These are phyloP conservation scores for Guadua angustifolia DNA, from an alignment of 176 grass and related monocot genomes.

Conservation along the genomic window DNA sequence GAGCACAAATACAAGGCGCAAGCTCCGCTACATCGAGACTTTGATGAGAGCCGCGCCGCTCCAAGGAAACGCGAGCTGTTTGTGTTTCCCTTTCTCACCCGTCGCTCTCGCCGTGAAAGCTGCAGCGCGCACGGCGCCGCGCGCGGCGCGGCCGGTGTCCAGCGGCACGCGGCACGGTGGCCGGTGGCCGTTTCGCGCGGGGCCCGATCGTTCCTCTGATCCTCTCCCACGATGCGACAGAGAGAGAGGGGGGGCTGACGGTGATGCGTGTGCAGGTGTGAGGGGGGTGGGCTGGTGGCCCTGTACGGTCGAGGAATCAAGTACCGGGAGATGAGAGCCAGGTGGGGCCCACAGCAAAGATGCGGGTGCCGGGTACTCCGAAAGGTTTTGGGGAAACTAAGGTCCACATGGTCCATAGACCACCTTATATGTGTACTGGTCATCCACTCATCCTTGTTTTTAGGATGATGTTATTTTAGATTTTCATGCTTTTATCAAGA, in stretches of 20 bases:
- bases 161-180: too few species aligned
- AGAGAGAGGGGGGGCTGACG: not conserved
- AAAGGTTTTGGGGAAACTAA: not conserved
- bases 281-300: not conserved
- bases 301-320: not conserved
- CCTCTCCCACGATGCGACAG: conserved; percentile 11
- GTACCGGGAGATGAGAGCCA: not conserved
- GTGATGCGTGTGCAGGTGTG: too few species aligned
- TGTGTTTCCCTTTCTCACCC: not conserved
- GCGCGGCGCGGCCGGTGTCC: conserved; percentile 17
- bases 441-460: too few species aligned
- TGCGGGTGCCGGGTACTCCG: not conserved
- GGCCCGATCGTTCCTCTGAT: conserved; percentile 21
- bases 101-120: not conserved
- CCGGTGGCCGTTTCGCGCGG: not conserved
- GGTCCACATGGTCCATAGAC: not conserved
- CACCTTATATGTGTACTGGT: too few species aligned
- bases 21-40: too few species aligned
- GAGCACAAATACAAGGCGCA: too few species aligned
- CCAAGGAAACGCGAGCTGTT: too few species aligned
- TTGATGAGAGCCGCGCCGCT: too few species aligned
- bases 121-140: not conserved
- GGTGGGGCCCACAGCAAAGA: not conserved
- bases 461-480: too few species aligned
- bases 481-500: too few species aligned